Evolutionary conservation across 1,139 yeast species (phyloP), one percentile per base, ranked within the genome.

Genomic region (Blastobotrys malaysiensis): DNA sequence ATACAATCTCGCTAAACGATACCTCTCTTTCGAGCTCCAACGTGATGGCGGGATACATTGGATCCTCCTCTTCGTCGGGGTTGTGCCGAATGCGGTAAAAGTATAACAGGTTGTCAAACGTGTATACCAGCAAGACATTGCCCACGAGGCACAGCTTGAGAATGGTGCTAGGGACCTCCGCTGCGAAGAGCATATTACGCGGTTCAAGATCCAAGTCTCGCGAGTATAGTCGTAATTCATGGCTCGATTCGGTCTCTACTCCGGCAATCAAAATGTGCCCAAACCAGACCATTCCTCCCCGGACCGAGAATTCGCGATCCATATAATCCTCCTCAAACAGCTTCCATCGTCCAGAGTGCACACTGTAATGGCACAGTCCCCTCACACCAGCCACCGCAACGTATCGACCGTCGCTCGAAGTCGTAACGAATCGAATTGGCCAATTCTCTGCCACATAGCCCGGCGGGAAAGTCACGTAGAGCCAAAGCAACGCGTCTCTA

Each of bases 281-380:
- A 57, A 68, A 72, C 79, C 79, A 75, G 9, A 69, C 61, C 61
- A 75, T 66, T 1, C 77, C 76, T 9, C 75, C 77, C n/a, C 72
- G 66, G 7, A 75, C 75, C 14, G 72, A 60, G 50, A 72, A 68
- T 49, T 73, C 75, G 18, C 61, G 59, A 50, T 73, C 75, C 63
- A 68, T 65, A 27, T 67, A 61, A 51, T 71, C 74, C 39, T 65
- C 70, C 9, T 59, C 63, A 57, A 71, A 71, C 56, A 72, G 58
- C 55, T 72, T 73, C 79, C 79, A 75, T 27, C 72, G 66, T 2
- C 74, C 74, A 11, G 75, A 65, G 47, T 64, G 65, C 9, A 70
- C 56, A 43, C 73, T 66, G 56, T 72, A 74, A 55, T 73, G 74
- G 24, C 75, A 71, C 24, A 75, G 62, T 1, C 79, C 79, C 7